These are phyloP conservation scores for Volvox africanus DNA, from an alignment of 139 green algal genomes.

Conservation along the genomic window DNA sequence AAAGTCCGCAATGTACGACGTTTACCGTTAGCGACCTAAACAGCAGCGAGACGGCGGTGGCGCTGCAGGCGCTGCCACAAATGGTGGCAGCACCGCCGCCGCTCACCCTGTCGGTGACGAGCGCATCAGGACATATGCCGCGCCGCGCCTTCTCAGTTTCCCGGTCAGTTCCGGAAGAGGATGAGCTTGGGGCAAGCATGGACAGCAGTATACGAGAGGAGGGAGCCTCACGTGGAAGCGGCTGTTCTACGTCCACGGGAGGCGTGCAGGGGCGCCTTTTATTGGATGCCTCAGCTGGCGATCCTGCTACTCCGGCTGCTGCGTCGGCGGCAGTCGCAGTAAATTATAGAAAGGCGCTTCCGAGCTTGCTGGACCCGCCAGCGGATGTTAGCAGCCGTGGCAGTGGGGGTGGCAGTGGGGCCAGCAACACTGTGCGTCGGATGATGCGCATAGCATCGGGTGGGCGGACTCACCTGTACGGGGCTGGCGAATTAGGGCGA, in stretches of 20 bases:
- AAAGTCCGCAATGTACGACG: not conserved
- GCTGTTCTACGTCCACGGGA: not conserved
- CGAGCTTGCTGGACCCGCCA: not conserved
- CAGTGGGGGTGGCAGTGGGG: not conserved
- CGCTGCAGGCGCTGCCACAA: not conserved
- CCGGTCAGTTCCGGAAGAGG: constrained; percentile 1
- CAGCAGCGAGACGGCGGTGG: not conserved
- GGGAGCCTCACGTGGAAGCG: not conserved
- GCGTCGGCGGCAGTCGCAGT: not conserved
- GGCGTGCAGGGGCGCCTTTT: not conserved
- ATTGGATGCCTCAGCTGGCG: not conserved
- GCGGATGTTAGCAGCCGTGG: not conserved
- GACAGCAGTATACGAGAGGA: not conserved
- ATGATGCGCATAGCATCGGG: not conserved
- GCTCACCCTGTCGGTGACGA: not conserved
- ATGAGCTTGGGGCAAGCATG: not conserved
- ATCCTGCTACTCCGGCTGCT: not conserved
- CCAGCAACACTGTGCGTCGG: not conserved
- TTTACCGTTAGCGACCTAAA: not conserved
- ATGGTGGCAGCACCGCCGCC: not conserved
- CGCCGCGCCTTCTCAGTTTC: not conserved
- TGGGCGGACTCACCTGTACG: not conserved
- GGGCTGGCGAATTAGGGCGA: not conserved
- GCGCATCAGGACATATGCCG: not conserved
- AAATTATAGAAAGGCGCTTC: not conserved